These are phyloP conservation scores for Neurospora sp. DNA, from an alignment of 495 filamentous ascomycete species.

Conservation along the genomic window DNA sequence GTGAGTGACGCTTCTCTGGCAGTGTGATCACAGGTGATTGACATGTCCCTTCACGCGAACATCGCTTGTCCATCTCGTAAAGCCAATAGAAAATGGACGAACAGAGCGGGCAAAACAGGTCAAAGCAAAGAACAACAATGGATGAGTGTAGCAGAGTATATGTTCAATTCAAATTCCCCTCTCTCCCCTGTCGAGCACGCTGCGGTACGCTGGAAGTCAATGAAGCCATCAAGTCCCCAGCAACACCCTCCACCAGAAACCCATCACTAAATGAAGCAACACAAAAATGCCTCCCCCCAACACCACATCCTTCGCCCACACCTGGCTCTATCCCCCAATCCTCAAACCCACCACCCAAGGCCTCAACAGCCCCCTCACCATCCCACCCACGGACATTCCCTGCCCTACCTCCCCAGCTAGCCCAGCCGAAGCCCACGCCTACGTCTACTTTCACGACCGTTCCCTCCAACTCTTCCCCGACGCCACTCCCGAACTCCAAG, in stretches of 20 bases:
- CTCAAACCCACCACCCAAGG: neutral
- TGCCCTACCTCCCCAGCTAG: neutral
- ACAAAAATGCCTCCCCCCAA: neutral
- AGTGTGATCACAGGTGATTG: neutral
- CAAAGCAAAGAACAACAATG: no score
- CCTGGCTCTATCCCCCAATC: neutral
- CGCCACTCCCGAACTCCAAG: neutral
- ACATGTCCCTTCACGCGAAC: neutral
- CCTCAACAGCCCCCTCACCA: neutral
- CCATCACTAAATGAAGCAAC: no score
- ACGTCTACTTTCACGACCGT: neutral
- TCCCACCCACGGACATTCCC: neutral
- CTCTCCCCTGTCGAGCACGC: neutral
- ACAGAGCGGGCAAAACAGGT: neutral
- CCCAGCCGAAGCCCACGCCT: neutral
- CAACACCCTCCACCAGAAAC: neutral
- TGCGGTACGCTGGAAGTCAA: neutral
- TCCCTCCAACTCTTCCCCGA: neutral
- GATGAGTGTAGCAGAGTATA: neutral
- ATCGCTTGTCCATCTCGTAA: neutral
- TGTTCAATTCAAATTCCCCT: neutral
- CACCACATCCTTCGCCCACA: neutral
- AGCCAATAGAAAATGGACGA: neutral
- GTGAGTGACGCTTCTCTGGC: neutral
- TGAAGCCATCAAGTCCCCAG: neutral